Percentiles rank a stretch among this genome's conserved stretches.
Conservation (phyloP, 345 rosid species). For the Ceriops tagal region DNA sequence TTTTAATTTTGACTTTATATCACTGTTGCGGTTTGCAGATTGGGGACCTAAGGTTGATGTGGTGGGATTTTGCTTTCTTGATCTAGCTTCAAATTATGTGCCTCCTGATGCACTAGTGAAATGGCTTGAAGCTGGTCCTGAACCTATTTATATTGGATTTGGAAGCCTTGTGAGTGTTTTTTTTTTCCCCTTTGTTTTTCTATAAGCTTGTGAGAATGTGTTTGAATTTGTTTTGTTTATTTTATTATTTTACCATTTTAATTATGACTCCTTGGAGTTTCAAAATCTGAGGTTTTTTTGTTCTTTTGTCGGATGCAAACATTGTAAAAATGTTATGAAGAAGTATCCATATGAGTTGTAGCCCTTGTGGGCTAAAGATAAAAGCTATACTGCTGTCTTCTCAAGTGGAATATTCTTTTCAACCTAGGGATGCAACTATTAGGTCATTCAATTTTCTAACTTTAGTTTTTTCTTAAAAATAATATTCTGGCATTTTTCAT, state of each 20-base stretch:
- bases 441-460: too few relatives aligned
- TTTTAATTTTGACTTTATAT: slow-evolving; percentile 17
- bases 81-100: slow-evolving; percentile 94
- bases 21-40: slow-evolving; percentile 41
- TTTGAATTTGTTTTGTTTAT: neutral
- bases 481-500: neutral
- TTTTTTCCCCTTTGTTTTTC: neutral
- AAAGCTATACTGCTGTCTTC: too few relatives aligned
- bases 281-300: neutral
- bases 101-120: slow-evolving; percentile 81
- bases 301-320: neutral
- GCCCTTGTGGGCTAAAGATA: slow-evolving; percentile 2
- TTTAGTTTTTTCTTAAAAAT: neutral
- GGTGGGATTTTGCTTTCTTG: slow-evolving; percentile 98
- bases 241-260: neutral
- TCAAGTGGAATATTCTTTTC: too few relatives aligned
- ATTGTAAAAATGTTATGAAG: neutral
- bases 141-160: slow-evolving; percentile 94
- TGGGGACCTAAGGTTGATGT: slow-evolving; percentile 98
- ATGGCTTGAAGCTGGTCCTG: slow-evolving; percentile 90
- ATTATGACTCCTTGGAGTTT: neutral
- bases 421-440: too few relatives aligned
- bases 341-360: neutral
- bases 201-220: neutral
- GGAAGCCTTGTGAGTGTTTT: slow-evolving; percentile 90